phyloP scores from a whole-genome alignment of 2,329 filamentous ascomycete species.

The Claviceps paspali region DNA sequence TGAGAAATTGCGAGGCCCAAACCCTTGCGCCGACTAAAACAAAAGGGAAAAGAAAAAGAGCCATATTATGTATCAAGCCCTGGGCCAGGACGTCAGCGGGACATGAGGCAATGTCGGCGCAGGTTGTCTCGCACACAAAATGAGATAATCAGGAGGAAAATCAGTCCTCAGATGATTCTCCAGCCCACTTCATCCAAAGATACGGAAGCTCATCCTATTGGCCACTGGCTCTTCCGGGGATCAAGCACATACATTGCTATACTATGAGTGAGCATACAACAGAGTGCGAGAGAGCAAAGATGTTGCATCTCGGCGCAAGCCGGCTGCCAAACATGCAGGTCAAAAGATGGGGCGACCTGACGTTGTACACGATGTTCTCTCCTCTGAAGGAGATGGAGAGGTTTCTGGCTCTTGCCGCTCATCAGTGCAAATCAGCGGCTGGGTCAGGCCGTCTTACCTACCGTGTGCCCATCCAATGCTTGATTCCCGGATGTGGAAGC shows the following conservation, averaged over 20 bases:
- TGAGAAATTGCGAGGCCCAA: background rate
- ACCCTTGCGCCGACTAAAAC: background rate
- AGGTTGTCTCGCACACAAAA: background rate
- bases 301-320: background rate
- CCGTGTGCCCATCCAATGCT: background rate
- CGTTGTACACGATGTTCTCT: background rate
- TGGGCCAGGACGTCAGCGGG: background rate
- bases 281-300: too few relatives aligned
- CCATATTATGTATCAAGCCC: too few relatives aligned
- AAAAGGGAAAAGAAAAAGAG: too few relatives aligned
- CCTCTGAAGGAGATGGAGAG: background rate
- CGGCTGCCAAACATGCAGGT: background rate
- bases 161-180: too few relatives aligned
- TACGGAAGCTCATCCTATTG: background rate
- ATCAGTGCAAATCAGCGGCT: background rate
- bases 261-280: too few relatives aligned
- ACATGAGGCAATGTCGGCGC: background rate
- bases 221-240: too few relatives aligned
- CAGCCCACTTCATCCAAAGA: too few relatives aligned
- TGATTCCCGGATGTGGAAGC: background rate
- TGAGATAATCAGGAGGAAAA: too few relatives aligned
- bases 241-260: too few relatives aligned
- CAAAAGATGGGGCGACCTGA: too few relatives aligned
- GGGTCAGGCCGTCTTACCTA: constrained; percentile 1
- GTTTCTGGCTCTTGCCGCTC: background rate